A percentile compares a stretch with the other conserved stretches of the same genome.
Conservation (phyloP, 257 asterid species). For the Marsdenia floribunda region DNA sequence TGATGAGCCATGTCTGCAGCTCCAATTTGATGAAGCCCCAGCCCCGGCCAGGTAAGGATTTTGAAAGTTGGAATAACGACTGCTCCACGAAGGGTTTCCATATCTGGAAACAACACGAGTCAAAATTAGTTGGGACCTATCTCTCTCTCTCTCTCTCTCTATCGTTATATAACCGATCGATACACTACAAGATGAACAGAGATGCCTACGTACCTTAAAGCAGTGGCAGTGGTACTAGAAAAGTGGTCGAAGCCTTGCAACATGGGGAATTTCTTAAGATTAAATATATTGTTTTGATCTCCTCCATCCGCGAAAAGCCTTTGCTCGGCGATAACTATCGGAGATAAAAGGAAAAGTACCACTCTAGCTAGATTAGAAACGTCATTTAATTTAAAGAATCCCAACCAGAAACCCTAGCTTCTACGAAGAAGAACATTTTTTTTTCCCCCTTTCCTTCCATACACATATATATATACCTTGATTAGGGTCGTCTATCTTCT, state of each 20-base stretch:
- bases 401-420: slow-evolving; percentile 26
- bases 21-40: slow-evolving; percentile 18
- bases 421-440: not conserved
- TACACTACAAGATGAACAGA: too few relatives aligned
- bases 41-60: slow-evolving; percentile 30
- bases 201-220: slow-evolving; percentile 33
- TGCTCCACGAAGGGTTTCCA: slow-evolving; percentile 43
- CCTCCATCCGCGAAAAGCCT: slow-evolving; percentile 59
- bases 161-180: too few relatives aligned
- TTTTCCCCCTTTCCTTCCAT: too few relatives aligned
- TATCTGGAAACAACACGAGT: slow-evolving; percentile 22
- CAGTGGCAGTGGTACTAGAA: slow-evolving; percentile 30
- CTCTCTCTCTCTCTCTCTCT: too few relatives aligned
- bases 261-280: slow-evolving; percentile 77
- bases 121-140: not conserved
- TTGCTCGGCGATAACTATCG: slow-evolving; percentile 51
- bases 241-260: slow-evolving; percentile 56
- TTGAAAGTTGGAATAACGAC: slow-evolving; percentile 25
- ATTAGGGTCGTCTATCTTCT: slow-evolving; percentile 86
- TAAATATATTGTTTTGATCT: slow-evolving; percentile 58
- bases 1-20: slow-evolving; percentile 25
- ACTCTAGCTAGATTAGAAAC: slow-evolving; percentile 1
- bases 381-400: not conserved
- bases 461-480: slow-evolving; percentile 43
- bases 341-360: not conserved